Conservation (phyloP, 2,329 filamentous ascomycete species). For the Mycocentrospora acerina region DNA sequence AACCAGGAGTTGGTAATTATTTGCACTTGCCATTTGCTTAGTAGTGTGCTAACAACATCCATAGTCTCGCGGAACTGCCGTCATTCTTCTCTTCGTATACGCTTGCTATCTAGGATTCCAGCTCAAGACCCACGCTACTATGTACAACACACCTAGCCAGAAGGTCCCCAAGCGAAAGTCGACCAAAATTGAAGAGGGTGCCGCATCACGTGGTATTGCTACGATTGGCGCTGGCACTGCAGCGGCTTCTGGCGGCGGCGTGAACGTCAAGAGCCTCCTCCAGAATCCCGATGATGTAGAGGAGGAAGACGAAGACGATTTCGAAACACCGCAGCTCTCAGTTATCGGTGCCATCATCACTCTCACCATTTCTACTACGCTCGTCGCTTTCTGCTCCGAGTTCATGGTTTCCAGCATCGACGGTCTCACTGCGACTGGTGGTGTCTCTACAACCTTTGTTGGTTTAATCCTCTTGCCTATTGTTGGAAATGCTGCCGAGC, state of each 20-base stretch:
- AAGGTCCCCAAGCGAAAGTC: conserved; percentile 67
- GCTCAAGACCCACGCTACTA: conserved; percentile 76
- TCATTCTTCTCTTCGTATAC: conserved; percentile 85
- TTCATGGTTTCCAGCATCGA: conserved; percentile 64
- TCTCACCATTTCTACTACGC: conserved; percentile 69
- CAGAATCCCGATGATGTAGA: conserved; percentile 38
- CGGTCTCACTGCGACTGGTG: conserved; percentile 51
- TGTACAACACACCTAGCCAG: conserved; percentile 78
- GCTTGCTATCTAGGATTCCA: conserved; percentile 85
- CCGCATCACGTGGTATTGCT: conserved; percentile 52
- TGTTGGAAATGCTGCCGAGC: conserved; percentile 67
- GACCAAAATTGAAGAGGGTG: conserved; percentile 52
- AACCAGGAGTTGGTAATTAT: conserved; percentile 31
- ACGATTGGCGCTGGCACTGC: conserved; percentile 55
- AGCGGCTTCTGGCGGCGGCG: conserved; percentile 52
- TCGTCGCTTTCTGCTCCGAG: conserved; percentile 77
- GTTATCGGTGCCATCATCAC: conserved; percentile 71
- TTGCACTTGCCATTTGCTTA: background rate
- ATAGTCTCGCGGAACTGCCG: conserved; percentile 67
- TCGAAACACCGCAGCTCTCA: conserved; percentile 73
- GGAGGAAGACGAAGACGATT: conserved; percentile 64
- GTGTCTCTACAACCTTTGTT: conserved; percentile 61
- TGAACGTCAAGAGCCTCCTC: conserved; percentile 51
- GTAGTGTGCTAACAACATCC: conserved; percentile 3
- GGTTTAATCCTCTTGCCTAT: conserved; percentile 66